These are phyloP conservation scores for Gossypium thurberi DNA, from an alignment of 345 rosid species.

Conservation along the genomic window DNA sequence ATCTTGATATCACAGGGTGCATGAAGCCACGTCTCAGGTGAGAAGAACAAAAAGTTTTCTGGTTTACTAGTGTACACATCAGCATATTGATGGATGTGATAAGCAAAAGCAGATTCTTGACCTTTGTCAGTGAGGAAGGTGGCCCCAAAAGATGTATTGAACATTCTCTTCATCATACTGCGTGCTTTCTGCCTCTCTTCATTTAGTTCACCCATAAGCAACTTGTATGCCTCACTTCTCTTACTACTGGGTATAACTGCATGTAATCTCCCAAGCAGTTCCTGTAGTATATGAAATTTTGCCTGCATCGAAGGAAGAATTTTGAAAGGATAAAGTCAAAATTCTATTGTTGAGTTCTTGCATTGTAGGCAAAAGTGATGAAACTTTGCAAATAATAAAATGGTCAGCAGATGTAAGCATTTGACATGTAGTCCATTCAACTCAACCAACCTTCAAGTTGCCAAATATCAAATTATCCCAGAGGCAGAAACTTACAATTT, in stretches of 20 bases:
- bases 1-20: slow-evolving; percentile 82
- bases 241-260: slow-evolving; percentile 40
- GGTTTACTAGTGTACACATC: slow-evolving; percentile 83
- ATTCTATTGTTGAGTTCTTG: not conserved
- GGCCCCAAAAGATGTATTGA: slow-evolving; percentile 91
- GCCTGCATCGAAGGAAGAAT: slow-evolving; percentile 39
- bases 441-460: not conserved
- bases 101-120: slow-evolving; percentile 93
- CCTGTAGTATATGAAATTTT: slow-evolving; percentile 88
- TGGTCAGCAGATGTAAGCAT: not conserved
- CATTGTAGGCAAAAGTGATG: not conserved
- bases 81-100: slow-evolving; percentile 92
- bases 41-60: slow-evolving; percentile 72
- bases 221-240: slow-evolving; percentile 43
- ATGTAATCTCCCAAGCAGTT: slow-evolving; percentile 79
- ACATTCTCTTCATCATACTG: slow-evolving; percentile 68
- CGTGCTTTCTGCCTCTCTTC: slow-evolving; percentile 70
- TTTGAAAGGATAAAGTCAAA: not conserved
- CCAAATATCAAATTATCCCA: not conserved
- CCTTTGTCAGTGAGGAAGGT: slow-evolving; percentile 86
- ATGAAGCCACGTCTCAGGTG: slow-evolving; percentile 94
- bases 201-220: slow-evolving; percentile 66
- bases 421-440: not conserved
- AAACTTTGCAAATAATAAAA: not conserved
- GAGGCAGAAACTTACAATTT: not conserved